Base-by-base conservation (phyloP, 441 rosid genomes). In the Rhodomyrtus psidioides region DNA sequence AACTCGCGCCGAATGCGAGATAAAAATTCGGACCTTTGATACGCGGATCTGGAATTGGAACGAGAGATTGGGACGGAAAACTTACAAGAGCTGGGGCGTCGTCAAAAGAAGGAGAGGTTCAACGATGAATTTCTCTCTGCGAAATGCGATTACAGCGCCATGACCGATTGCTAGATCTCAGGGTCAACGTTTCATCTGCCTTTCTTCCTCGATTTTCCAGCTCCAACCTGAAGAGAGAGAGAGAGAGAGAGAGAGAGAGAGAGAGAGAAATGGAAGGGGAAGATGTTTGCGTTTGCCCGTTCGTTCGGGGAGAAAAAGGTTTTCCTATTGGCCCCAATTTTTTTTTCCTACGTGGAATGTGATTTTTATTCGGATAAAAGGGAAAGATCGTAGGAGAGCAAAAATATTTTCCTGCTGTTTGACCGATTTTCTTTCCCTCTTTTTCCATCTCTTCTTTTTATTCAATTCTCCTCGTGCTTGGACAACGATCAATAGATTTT, bases 161-260 rank as follows among this genome's bases (percentile, higher is more conserved):
- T 16, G 85, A 51, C 44, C 1, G 60, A 30, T 13, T 65, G 49
- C 84, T 84, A 84, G 91, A 90, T 88, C 88, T 86, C 83, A 51
- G 84, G 89, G 93, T 91, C 93, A 90, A 89, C 89, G 86, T 24
- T 58, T 88, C 59, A 84, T 79, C 57, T 42, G 84, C 23, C 57
- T 51, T 46, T 83, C 59, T 34, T 83, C 59, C 34, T 23, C n/a
- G 24, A 26, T 24, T 51, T n/a, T 19, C 39, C 39, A 65, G 82
- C 82, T 84, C 12, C 49, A 4, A 42, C 56, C 57, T 51, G 62
- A 30, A 83, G 10, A 56, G 28, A 51, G 87, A 75, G 49, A 6
- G 55, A 21, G 42, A 49, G 56, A 49, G 49, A 57, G 88, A 79
- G 82, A 23, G 8, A 56, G 39, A 24, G 53, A 27, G 51, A 7